Base-by-base conservation (phyloP, 768 basidiomycete species). In the Boletus fagicola region DNA sequence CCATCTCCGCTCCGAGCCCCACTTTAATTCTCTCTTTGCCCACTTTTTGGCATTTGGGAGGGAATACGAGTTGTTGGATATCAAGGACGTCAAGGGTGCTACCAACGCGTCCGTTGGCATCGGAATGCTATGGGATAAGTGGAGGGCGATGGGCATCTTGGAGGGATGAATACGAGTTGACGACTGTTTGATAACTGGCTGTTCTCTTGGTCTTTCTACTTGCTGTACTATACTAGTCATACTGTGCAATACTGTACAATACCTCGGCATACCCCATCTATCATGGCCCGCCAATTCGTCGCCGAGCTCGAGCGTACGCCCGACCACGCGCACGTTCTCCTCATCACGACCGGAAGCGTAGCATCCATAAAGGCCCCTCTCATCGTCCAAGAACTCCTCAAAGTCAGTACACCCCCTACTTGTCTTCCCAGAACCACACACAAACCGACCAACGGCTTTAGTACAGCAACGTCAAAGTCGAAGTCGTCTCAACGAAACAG, bases 1-100 rank as follows among this genome's bases (percentile, higher is more conserved):
- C 24, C 94, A 98, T 68, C 83, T 98, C 26, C 91, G 92, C 40
- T 86, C 90, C 11, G 96, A 98, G 68, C 92, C 92, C 0, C 94
- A 96, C 71, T 95, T 96, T 77, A 96, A 96, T 72, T 96, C 94
- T 4, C 85, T 98, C 38, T 98, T 98, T 72, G 96, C 96, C 0
- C 96, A 98, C 74, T 99, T 97, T 76, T 78, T 98, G 50, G 94
- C 95, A 1, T 98, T 98, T 65, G 96, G 96, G 0, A 82, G 83
- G 61, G 93, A 98, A 72, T 98, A 95, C 72, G 92, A 98, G 66
- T 71, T 98, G 58, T 71, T 98, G 62, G 93, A 96, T 51, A 78
- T 88, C 59, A 92, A 88, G 73, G 96, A 98, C 69, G 83, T 97
- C 69, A 88, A 83, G 59, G 91, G 91, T 1, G 75, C 83, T 44